These are phyloP conservation scores for Angophora floribunda DNA, from an alignment of 345 rosid species.

Conservation along the genomic window DNA sequence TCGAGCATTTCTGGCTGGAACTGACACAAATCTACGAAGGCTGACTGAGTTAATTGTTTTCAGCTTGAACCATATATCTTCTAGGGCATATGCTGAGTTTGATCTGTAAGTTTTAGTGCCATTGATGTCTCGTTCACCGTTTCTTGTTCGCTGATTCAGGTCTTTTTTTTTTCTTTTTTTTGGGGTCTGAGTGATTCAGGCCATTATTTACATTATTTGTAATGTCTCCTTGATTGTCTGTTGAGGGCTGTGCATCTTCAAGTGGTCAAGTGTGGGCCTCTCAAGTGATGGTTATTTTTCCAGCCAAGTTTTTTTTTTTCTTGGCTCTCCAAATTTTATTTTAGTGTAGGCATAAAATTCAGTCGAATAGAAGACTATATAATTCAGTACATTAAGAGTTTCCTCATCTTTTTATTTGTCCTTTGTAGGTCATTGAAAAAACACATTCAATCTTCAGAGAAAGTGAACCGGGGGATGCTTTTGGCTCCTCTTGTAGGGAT, in stretches of 20 bases:
- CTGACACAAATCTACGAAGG: constrained; percentile 86
- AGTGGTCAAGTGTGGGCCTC: background rate
- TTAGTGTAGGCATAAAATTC: background rate
- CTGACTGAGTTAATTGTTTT: constrained; percentile 77
- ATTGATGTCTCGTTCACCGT: background rate
- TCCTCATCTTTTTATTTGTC: background rate
- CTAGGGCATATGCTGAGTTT: constrained; percentile 81
- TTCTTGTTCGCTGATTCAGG: background rate
- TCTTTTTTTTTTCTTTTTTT: too few species aligned
- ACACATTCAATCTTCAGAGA: constrained; percentile 66
- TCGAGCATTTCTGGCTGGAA: constrained; percentile 69
- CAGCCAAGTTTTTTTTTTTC: background rate
- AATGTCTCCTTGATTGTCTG: background rate
- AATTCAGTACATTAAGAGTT: background rate
- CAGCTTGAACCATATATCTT: constrained; percentile 74
- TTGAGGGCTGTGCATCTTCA: background rate
- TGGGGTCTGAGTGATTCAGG: too few species aligned
- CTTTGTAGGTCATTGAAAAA: constrained; percentile 62
- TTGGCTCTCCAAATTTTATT: background rate
- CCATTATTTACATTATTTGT: background rate
- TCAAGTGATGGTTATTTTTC: background rate
- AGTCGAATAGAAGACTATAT: background rate
- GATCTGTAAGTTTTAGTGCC: constrained; percentile 54
- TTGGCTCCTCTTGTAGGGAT: constrained; percentile 87
- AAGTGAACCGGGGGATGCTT: constrained; percentile 66